Evolutionary conservation across 768 basidiomycete species (phyloP), one percentile per base, ranked within the genome.

Genomic region (Kwoniella dejecticola): DNA sequence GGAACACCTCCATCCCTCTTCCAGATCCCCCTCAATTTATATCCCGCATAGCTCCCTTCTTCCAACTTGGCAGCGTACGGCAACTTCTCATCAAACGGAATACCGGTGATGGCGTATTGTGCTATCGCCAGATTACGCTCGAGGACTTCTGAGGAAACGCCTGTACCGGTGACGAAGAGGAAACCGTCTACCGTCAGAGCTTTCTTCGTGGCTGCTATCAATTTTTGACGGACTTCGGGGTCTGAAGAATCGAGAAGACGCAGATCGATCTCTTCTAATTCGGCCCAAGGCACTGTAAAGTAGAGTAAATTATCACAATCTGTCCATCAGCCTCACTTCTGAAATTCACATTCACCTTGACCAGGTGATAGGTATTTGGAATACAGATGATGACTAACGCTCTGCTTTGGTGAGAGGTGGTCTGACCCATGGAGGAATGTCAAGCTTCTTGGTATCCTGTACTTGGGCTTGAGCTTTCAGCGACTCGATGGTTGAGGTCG

Each of bases 171-270:
- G 40, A 71, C 67, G 48, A 61, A 66, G 10, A 71, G 44, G 60
- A 71, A 71, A 7, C 70, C 70, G 45, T 71, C 70, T 1, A 57
- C 61, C 23, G 53, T 57, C 8, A 70, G 53, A 3, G 70, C 70
- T 57, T 68, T 63, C 52, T 71, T 71, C 23, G 67, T 59, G 4
- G 27, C 52, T 10, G 40, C 40, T 19, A 63, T 60, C 12, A 71
- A 56, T 7, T 54, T 46, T 11, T 33, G 40, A 0, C 67, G 66
- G 10, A 56, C 62, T 5, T 17, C 38, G 1, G 61, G 54, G n/a
- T 68, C 67, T 3, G 26, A 11, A 13, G 57, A 44, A 42, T 71
- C 70, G 15, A 71, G 58, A 2, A 63, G 59, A 1, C 23, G 29
- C 24, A 71, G 62, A 46, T 71, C 70, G 52, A 71, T 52, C 3